phyloP scores from a whole-genome alignment of 345 rosid genomes.

The Fremontodendron californicum region DNA sequence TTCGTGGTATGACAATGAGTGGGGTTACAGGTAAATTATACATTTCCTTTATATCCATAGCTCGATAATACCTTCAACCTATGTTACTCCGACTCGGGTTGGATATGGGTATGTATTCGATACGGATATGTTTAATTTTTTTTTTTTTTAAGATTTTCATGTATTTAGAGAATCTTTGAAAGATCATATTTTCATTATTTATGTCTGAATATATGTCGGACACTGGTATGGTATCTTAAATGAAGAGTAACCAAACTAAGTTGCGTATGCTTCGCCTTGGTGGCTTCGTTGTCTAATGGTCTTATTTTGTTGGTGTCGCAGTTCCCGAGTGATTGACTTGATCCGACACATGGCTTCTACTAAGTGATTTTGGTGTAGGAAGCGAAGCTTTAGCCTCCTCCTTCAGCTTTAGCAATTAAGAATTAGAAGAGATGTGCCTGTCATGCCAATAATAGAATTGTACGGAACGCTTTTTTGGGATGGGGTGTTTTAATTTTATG shows the following conservation, averaged over 20 bases:
- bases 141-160: too few relatives aligned
- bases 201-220: too few relatives aligned
- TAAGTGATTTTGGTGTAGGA: background rate
- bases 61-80: too few relatives aligned
- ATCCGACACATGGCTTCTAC: slow-evolving; percentile 43
- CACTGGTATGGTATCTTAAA: too few relatives aligned
- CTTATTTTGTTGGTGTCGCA: slow-evolving; percentile 11
- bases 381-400: background rate
- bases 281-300: background rate
- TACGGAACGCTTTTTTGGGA: background rate
- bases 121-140: too few relatives aligned
- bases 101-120: too few relatives aligned
- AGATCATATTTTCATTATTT: too few relatives aligned
- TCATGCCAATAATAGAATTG: background rate
- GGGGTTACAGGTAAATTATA: slow-evolving; percentile 49
- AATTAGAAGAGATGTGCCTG: background rate
- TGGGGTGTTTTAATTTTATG: background rate
- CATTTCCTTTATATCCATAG: too few relatives aligned
- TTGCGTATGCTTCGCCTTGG: background rate
- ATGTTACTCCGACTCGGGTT: too few relatives aligned
- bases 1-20: slow-evolving; percentile 53
- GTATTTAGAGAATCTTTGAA: too few relatives aligned
- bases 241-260: too few relatives aligned
- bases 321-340: slow-evolving; percentile 55
- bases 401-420: background rate